phyloP scores from a whole-genome alignment of 495 filamentous ascomycete species.

The Bathelium albidoporum region DNA sequence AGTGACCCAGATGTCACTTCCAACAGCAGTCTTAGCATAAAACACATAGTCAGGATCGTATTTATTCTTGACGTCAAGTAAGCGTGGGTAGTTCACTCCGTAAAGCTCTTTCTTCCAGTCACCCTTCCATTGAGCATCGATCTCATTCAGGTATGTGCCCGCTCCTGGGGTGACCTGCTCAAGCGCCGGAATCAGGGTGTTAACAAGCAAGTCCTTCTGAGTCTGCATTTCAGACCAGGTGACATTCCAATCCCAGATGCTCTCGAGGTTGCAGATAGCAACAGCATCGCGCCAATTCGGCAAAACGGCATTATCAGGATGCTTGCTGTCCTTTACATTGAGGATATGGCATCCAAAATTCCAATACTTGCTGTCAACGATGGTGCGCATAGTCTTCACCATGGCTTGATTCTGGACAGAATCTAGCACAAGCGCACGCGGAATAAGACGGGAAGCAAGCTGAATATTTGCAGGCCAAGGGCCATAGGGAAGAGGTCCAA shows the following conservation, averaged over 20 bases:
- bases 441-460: neutral
- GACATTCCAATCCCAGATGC: neutral
- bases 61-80: conserved; percentile 40
- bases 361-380: neutral
- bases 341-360: neutral
- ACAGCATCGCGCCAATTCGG: neutral
- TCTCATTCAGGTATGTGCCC: conserved; percentile 23
- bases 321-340: neutral
- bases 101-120: conserved; percentile 19
- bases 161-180: conserved; percentile 7
- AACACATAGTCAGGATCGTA: conserved; percentile 45
- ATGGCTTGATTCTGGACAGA: neutral
- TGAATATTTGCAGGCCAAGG: neutral
- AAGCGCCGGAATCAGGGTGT: neutral
- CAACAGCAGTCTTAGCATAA: conserved; percentile 41
- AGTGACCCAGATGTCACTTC: conserved; percentile 29
- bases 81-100: conserved; percentile 27
- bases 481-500: neutral
- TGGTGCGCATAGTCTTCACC: neutral
- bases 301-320: neutral
- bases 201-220: neutral
- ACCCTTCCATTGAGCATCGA: conserved; percentile 26
- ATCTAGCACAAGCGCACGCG: neutral
- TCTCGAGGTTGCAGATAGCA: neutral
- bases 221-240: neutral